Evolutionary conservation across 805 yeast genomes (phyloP).

Genomic region (Danielia reshetovae): DNA sequence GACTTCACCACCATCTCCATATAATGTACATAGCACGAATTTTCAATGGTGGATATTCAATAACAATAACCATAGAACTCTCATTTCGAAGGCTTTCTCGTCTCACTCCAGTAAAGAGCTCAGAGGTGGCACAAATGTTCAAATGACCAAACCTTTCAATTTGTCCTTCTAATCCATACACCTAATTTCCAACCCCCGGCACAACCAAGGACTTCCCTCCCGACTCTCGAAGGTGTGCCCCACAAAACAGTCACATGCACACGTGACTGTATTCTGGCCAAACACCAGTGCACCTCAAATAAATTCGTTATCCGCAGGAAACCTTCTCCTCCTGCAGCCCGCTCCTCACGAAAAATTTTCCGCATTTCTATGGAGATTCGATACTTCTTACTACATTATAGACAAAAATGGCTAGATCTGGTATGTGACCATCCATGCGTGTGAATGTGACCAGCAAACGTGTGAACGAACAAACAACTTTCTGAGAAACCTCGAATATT

Average conservation of each 20-base stretch:
- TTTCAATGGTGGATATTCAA: too few species aligned
- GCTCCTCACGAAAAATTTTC: constrained; percentile 14
- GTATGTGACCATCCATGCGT: constrained; percentile 44
- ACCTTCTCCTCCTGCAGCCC: constrained; percentile 11
- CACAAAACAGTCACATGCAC: constrained; percentile 4
- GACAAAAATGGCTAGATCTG: constrained; percentile 60
- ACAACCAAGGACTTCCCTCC: too few species aligned
- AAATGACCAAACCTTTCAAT: too few species aligned
- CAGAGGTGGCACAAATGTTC: too few species aligned
- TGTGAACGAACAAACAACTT: too few species aligned
- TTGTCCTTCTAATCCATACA: too few species aligned
- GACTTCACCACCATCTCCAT: constrained; percentile 33
- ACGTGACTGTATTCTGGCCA: constrained; percentile 2
- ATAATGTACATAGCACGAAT: constrained; percentile 6
- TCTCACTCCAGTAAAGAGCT: background rate
- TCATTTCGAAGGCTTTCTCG: background rate
- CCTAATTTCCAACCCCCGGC: too few species aligned
- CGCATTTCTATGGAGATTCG: constrained; percentile 5
- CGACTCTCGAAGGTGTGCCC: too few species aligned
- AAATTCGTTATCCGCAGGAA: too few species aligned
- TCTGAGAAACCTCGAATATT: too few species aligned
- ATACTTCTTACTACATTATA: constrained; percentile 14
- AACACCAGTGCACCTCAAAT: background rate
- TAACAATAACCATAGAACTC: background rate
- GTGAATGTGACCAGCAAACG: too few species aligned